A percentile compares a stretch with the other conserved stretches of the same genome.
Evolutionary conservation across 768 basidiomycete genomes (phyloP).

Genomic region (Leccinum subtestaceum): DNA sequence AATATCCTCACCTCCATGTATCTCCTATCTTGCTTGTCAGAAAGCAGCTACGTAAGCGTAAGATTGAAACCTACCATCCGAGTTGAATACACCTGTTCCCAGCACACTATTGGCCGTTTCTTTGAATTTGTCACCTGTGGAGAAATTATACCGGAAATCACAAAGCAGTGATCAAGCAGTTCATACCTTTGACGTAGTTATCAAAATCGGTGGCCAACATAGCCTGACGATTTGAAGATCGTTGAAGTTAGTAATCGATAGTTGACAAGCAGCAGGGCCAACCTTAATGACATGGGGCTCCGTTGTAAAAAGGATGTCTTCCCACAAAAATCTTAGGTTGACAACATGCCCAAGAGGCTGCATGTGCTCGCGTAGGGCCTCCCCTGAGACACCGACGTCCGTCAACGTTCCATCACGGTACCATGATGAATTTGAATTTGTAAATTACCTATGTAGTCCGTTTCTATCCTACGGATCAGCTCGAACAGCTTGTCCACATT

Average conservation of each 20-base stretch:
- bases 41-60: neutral
- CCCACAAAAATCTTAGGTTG: constrained; percentile 50
- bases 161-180: neutral
- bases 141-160: neutral
- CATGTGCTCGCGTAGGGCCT: constrained; percentile 22
- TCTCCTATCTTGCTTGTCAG: constrained; percentile 42
- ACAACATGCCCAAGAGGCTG: constrained; percentile 27
- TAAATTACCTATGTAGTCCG: constrained; percentile 37
- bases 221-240: constrained; percentile 21
- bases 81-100: constrained; percentile 56
- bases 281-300: constrained; percentile 50
- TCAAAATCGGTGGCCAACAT: constrained; percentile 44
- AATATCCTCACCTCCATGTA: constrained; percentile 57
- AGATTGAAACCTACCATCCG: constrained; percentile 37
- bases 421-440: neutral
- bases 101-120: constrained; percentile 34
- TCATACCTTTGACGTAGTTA: constrained; percentile 42
- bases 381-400: constrained; percentile 18
- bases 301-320: constrained; percentile 45
- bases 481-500: constrained; percentile 33
- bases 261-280: neutral
- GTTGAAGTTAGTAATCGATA: neutral
- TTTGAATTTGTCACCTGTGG: constrained; percentile 34
- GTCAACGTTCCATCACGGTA: neutral
- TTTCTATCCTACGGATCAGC: constrained; percentile 18